Evolutionary conservation across 164 flowering plant genomes (phyloP).

Genomic region (Magnolia kwangsiensis): DNA sequence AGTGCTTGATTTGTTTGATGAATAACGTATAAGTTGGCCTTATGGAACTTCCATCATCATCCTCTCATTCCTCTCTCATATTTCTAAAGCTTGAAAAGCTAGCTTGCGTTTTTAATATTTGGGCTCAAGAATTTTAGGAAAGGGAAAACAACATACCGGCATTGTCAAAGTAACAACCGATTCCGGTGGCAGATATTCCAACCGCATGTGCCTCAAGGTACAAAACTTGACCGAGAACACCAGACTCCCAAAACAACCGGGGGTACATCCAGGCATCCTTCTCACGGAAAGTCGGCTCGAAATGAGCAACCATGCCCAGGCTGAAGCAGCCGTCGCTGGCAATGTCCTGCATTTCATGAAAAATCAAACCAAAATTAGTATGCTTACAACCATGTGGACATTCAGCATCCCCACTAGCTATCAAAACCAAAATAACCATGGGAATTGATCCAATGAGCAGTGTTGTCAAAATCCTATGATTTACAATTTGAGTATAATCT

Average conservation of each 20-base stretch:
- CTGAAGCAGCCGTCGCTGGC: constrained; percentile 96
- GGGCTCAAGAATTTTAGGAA: neutral
- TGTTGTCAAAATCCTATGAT: too few relatives aligned
- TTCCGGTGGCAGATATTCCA: constrained; percentile 95
- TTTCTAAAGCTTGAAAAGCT: too few relatives aligned
- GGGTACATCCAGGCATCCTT: constrained; percentile 85
- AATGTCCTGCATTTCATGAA: constrained; percentile 60
- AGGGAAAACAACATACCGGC: constrained; percentile 44
- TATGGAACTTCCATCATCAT: too few relatives aligned
- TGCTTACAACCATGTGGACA: too few relatives aligned
- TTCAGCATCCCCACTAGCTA: too few relatives aligned
- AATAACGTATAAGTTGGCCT: neutral
- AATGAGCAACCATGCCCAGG: constrained; percentile 88
- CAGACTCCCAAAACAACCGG: constrained; percentile 94
- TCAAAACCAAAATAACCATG: too few relatives aligned
- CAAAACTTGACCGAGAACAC: constrained; percentile 83
- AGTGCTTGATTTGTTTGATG: neutral
- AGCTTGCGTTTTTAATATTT: neutral
- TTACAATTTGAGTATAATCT: too few relatives aligned
- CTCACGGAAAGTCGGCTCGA: constrained; percentile 52
- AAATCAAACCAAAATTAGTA: neutral
- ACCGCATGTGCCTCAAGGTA: constrained; percentile 95
- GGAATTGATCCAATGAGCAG: too few relatives aligned
- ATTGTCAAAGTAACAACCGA: constrained; percentile 95
- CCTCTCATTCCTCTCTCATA: too few relatives aligned